Evolutionary conservation across 202 grass and related monocot genomes (phyloP).

Genomic region (Zizania palustris): DNA sequence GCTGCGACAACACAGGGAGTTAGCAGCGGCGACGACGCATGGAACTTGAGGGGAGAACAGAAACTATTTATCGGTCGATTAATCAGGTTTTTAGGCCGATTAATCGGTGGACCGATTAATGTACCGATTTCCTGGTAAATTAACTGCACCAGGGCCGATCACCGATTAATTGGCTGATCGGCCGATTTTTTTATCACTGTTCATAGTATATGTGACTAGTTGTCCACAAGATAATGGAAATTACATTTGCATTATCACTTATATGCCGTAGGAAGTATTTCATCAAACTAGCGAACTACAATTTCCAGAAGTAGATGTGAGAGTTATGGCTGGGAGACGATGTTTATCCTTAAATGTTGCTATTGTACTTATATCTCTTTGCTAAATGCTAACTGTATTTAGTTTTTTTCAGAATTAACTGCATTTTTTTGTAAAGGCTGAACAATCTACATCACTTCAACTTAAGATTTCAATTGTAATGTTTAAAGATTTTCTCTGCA

Average conservation of each 20-base stretch:
- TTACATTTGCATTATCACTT: slow-evolving; percentile 17
- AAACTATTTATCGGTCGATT: too few relatives aligned
- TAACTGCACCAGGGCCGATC: too few relatives aligned
- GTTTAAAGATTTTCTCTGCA: neutral
- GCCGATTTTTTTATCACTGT: too few relatives aligned
- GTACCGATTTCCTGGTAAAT: too few relatives aligned
- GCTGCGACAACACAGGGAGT: too few relatives aligned
- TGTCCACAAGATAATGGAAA: slow-evolving; percentile 5
- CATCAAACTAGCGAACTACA: neutral
- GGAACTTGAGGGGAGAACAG: too few relatives aligned
- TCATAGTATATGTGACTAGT: slow-evolving; percentile 4
- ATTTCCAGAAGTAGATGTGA: neutral
- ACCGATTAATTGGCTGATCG: too few relatives aligned
- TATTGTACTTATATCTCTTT: slow-evolving; percentile 11
- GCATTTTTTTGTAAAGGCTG: slow-evolving; percentile 19
- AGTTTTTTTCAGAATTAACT: slow-evolving; percentile 23
- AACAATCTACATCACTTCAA: neutral
- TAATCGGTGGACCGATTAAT: too few relatives aligned
- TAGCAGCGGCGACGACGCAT: too few relatives aligned
- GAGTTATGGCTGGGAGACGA: slow-evolving; percentile 6
- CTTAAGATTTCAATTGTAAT: neutral
- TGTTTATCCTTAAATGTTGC: neutral
- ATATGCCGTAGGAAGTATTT: slow-evolving; percentile 20
- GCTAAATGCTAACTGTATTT: slow-evolving; percentile 7
- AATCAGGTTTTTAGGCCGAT: too few relatives aligned